phyloP scores from a whole-genome alignment of 176 grass and related monocot species.

The Cenchrus americanus region DNA sequence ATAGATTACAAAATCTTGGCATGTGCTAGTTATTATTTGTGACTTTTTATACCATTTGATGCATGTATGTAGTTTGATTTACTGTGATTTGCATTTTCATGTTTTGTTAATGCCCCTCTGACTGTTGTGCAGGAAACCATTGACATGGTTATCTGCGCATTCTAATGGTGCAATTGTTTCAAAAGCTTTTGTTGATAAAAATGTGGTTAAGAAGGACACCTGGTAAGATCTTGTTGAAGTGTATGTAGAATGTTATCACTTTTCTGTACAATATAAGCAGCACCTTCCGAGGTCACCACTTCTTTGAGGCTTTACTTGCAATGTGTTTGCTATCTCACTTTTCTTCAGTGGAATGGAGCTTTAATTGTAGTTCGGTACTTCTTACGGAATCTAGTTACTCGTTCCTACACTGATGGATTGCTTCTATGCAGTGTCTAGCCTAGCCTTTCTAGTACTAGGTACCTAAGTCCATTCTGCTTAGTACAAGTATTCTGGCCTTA shows the following conservation, averaged over 20 bases:
- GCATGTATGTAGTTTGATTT: constrained; percentile 21
- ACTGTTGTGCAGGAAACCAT: constrained; percentile 63
- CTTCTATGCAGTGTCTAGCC: constrained; percentile 6
- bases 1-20: not conserved
- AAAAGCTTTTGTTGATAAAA: constrained; percentile 67
- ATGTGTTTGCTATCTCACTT: constrained; percentile 17
- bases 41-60: not conserved
- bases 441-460: not conserved
- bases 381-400: not conserved
- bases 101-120: not conserved
- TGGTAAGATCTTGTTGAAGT: constrained; percentile 56
- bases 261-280: not conserved
- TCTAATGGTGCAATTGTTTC: constrained; percentile 75
- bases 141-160: constrained; percentile 88
- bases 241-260: not conserved
- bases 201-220: constrained; percentile 64
- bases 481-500: not conserved
- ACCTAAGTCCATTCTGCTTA: not conserved
- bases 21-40: not conserved
- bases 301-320: not conserved
- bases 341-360: constrained; percentile 20
- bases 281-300: not conserved
- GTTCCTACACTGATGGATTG: not conserved
- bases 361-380: not conserved
- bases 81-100: not conserved